These are phyloP conservation scores for Waltergamsia citrina DNA, from an alignment of 2,329 filamentous ascomycete genomes.

Conservation along the genomic window DNA sequence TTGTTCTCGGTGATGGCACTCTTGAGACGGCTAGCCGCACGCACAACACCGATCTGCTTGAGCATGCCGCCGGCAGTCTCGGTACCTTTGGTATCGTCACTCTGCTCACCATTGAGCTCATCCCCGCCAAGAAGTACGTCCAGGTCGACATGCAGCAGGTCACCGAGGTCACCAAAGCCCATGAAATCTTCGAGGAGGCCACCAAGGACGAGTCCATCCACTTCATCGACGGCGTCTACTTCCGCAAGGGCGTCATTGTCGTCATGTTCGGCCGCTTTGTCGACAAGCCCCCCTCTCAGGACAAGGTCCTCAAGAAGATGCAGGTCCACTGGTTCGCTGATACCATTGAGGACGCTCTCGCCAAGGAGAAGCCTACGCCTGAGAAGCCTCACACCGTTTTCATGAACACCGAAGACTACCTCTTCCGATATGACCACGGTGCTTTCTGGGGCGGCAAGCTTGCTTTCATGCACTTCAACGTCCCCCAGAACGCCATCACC, in stretches of 20 bases:
- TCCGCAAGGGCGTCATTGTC: constrained; percentile 31
- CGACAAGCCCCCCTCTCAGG: constrained; percentile 32
- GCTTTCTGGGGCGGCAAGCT: constrained; percentile 44
- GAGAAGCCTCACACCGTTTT: constrained; percentile 11
- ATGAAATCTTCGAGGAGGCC: constrained; percentile 25
- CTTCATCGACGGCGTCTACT: constrained; percentile 50
- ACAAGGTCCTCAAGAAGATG: constrained; percentile 23
- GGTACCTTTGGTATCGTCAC: constrained; percentile 49
- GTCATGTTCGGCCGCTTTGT: constrained; percentile 40
- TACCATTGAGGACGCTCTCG: constrained; percentile 14
- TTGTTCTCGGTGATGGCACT: constrained; percentile 43
- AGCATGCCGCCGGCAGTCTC: constrained; percentile 40
- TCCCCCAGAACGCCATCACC: constrained; percentile 39
- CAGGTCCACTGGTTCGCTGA: constrained; percentile 19
- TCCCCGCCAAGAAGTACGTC: constrained; percentile 37
- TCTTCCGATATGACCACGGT: constrained; percentile 47
- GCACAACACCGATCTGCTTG: constrained; percentile 38
- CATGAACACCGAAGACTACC: constrained; percentile 40
- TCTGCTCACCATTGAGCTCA: constrained; percentile 39
- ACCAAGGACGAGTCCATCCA: constrained; percentile 22
- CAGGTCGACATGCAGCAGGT: constrained; percentile 35
- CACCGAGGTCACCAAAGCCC: constrained; percentile 17
- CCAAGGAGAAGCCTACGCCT: constrained; percentile 12
- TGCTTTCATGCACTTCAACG: constrained; percentile 40
- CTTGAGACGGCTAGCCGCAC: constrained; percentile 34